A percentile compares a stretch with the other conserved stretches of the same genome.
Conservation (phyloP, 2,329 filamentous ascomycete species). For the Ophiocordyceps robertsii region DNA sequence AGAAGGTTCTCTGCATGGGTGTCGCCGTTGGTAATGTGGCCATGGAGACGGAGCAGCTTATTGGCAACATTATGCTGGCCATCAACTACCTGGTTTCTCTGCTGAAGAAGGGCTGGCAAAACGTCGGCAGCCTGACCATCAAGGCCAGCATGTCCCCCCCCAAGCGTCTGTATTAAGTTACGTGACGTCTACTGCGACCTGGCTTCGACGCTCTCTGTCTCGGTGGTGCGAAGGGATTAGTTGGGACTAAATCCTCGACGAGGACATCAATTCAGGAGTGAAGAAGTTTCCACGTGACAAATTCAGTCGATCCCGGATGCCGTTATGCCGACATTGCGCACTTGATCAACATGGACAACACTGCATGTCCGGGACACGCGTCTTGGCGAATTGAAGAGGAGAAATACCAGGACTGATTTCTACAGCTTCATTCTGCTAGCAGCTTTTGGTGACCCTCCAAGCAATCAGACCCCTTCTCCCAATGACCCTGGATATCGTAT, state of each 20-base stretch:
- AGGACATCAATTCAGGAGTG: conserved; percentile 3
- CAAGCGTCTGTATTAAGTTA: conserved; percentile 82
- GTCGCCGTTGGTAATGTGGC: conserved; percentile 97
- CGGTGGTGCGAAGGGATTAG: not conserved
- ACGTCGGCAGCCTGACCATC: conserved; percentile 98
- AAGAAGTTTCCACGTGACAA: not conserved
- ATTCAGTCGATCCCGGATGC: too few relatives aligned
- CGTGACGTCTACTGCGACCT: not conserved
- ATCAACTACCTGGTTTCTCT: conserved; percentile 99
- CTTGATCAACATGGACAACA: too few relatives aligned
- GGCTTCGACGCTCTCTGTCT: not conserved
- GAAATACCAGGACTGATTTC: too few relatives aligned
- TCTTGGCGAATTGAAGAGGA: too few relatives aligned
- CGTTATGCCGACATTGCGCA: too few relatives aligned
- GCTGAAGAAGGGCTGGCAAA: conserved; percentile 99
- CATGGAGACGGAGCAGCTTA: conserved; percentile 91
- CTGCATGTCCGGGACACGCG: too few relatives aligned
- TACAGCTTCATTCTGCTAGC: conserved; percentile 11
- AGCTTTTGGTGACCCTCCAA: conserved; percentile 54
- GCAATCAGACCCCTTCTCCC: conserved; percentile 47
- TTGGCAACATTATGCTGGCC: conserved; percentile 98
- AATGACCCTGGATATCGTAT: conserved; percentile 54
- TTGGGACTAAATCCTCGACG: conserved; percentile 1
- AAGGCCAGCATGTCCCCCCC: conserved; percentile 99
- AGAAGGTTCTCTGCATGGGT: conserved; percentile 99